phyloP scores from a whole-genome alignment of 441 rosid species.

The Dalechampia spathulata region DNA sequence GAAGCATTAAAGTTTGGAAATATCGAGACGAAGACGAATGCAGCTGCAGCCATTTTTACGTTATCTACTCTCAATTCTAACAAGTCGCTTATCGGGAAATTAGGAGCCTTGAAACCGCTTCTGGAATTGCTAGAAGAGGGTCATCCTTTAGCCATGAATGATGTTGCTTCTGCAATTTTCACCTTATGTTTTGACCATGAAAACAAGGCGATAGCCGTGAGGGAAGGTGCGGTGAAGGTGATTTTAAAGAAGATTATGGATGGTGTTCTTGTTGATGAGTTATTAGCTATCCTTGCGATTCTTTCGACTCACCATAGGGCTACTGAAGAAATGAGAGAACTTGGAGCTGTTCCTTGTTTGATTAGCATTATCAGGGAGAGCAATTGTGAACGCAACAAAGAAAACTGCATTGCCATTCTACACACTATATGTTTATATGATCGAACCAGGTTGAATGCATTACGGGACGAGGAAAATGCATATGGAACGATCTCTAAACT shows the following conservation, averaged over 20 bases:
- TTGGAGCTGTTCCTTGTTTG: slow-evolving; percentile 69
- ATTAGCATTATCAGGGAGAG: slow-evolving; percentile 59
- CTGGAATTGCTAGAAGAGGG: slow-evolving; percentile 72
- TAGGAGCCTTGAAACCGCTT: slow-evolving; percentile 69
- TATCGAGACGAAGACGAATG: slow-evolving; percentile 68
- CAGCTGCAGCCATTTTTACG: slow-evolving; percentile 89
- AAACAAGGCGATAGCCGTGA: slow-evolving; percentile 75
- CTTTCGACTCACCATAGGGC: slow-evolving; percentile 70
- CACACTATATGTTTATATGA: slow-evolving; percentile 60
- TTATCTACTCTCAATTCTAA: slow-evolving; percentile 82
- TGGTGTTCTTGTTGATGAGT: slow-evolving; percentile 66
- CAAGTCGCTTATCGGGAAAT: slow-evolving; percentile 65
- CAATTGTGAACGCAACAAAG: slow-evolving; percentile 70
- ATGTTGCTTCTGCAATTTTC: slow-evolving; percentile 85
- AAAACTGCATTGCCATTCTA: slow-evolving; percentile 72
- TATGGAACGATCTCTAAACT: slow-evolving; percentile 67
- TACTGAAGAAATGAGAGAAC: slow-evolving; percentile 64
- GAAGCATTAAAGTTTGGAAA: slow-evolving; percentile 61
- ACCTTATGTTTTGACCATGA: slow-evolving; percentile 64
- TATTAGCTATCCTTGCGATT: slow-evolving; percentile 77
- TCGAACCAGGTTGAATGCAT: slow-evolving; percentile 61
- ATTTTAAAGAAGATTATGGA: slow-evolving; percentile 54
- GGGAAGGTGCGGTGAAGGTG: slow-evolving; percentile 71
- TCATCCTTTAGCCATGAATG: slow-evolving; percentile 66
- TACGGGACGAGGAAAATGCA: slow-evolving; percentile 64